A percentile compares a stretch with the other conserved stretches of the same genome.
Evolutionary conservation across 2,329 filamentous ascomycete species (phyloP).

Genomic region (Botryotinia convoluta): DNA sequence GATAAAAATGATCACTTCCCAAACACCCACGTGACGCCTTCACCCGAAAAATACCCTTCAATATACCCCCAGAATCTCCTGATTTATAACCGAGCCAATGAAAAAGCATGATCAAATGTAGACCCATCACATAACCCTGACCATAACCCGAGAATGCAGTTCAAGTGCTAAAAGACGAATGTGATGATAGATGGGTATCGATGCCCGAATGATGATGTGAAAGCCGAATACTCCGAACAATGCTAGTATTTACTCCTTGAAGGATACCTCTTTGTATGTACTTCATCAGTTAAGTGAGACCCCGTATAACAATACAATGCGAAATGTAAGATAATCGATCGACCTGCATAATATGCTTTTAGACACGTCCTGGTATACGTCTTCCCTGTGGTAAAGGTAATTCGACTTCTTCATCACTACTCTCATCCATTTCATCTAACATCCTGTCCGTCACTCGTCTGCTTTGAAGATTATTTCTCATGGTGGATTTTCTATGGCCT

Average conservation of each 20-base stretch:
- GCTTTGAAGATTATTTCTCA: conserved; percentile 26
- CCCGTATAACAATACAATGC: not conserved
- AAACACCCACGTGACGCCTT: not conserved
- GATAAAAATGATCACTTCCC: not conserved
- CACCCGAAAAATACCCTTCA: not conserved
- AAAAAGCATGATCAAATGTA: not conserved
- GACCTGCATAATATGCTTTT: not conserved
- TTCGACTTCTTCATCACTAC: conserved; percentile 39
- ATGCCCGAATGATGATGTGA: not conserved
- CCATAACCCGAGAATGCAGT: not conserved
- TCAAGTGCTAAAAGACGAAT: not conserved
- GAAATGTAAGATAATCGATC: not conserved
- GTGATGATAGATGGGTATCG: not conserved
- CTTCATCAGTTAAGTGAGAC: not conserved
- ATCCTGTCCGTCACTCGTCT: conserved; percentile 35
- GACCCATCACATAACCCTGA: not conserved
- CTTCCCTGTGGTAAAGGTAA: conserved; percentile 32
- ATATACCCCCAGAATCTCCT: not conserved
- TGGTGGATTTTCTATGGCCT: not conserved
- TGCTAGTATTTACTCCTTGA: conserved; percentile 9
- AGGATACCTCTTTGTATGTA: not conserved
- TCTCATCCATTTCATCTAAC: conserved; percentile 39
- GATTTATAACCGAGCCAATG: not conserved
- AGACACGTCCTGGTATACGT: conserved; percentile 29
- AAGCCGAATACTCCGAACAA: conserved; percentile 10